A percentile compares a stretch with the other conserved stretches of the same genome.
Evolutionary conservation across 1,139 yeast genomes (phyloP).

Genomic region (Yamadazyma epiphylla): DNA sequence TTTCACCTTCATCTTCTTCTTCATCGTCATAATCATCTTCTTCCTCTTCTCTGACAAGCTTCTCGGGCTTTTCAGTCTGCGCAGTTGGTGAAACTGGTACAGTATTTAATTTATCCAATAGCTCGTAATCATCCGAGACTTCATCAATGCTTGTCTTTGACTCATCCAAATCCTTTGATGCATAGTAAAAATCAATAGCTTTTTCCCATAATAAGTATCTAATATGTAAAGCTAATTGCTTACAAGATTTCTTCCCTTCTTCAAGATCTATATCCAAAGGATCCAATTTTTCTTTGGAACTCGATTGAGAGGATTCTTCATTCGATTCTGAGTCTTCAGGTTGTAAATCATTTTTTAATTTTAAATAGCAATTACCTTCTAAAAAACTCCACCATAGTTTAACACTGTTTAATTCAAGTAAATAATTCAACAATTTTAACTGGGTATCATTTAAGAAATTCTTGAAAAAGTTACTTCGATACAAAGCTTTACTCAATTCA

Average conservation of each 20-base stretch:
- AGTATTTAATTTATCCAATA: constrained; percentile 30
- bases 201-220: constrained; percentile 72
- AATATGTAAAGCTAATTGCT: constrained; percentile 57
- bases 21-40: constrained; percentile 43
- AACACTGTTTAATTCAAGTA: constrained; percentile 27
- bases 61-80: constrained; percentile 8
- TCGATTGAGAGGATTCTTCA: constrained; percentile 1
- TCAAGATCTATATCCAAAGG: constrained; percentile 31
- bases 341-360: constrained; percentile 18
- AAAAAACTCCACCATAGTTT: constrained; percentile 52
- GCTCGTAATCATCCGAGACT: constrained; percentile 34
- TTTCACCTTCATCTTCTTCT: constrained; percentile 32
- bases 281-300: too few species aligned
- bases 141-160: constrained; percentile 27
- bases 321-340: constrained; percentile 5
- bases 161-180: constrained; percentile 24
- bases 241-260: constrained; percentile 48
- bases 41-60: constrained; percentile 25
- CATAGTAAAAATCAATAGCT: constrained; percentile 56
- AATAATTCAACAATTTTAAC: constrained; percentile 45
- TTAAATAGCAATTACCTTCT: constrained; percentile 46
- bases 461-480: constrained; percentile 48
- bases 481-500: constrained; percentile 46
- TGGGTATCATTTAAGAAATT: constrained; percentile 63
- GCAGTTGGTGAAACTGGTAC: constrained; percentile 13